Percentiles rank a stretch among this genome's conserved stretches.
These are phyloP conservation scores for Lepiota venenata DNA, from an alignment of 768 basidiomycete genomes.

Conservation along the genomic window DNA sequence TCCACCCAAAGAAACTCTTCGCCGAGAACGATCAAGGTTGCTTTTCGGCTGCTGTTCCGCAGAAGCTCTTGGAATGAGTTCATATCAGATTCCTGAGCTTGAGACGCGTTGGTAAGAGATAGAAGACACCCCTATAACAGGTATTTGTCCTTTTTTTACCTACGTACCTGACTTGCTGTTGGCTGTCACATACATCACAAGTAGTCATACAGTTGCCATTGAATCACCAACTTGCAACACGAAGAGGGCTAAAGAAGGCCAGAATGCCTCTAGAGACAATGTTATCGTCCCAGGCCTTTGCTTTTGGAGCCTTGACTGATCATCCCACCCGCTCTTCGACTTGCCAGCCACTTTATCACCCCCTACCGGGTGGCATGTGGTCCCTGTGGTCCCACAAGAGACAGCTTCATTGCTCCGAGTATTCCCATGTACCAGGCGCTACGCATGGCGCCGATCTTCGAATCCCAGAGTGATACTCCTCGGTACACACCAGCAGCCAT, in stretches of 20 bases:
- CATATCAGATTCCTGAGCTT: not conserved
- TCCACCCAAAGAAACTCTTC: not conserved
- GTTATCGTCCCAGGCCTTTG: conserved; percentile 1
- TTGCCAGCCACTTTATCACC: not conserved
- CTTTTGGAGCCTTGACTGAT: conserved; percentile 1
- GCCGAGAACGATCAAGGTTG: not conserved
- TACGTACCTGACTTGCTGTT: too few relatives aligned
- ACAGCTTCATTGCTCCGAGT: not conserved
- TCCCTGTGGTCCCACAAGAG: not conserved
- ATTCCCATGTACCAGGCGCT: not conserved
- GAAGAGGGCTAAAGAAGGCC: too few relatives aligned
- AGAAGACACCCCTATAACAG: too few relatives aligned
- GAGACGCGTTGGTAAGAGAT: not conserved
- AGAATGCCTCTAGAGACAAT: not conserved
- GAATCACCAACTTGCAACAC: not conserved
- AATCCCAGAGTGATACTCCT: not conserved
- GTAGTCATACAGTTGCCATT: too few relatives aligned
- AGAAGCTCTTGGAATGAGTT: not conserved
- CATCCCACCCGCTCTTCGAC: not conserved
- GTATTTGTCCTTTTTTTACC: too few relatives aligned
- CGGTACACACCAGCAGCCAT: not conserved
- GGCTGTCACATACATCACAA: too few relatives aligned
- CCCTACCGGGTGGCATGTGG: not conserved
- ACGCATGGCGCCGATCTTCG: conserved; percentile 8
- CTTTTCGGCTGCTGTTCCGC: not conserved